Evolutionary conservation across 2,329 filamentous ascomycete genomes (phyloP).

Genomic region (Ceratocystis cubensis): DNA sequence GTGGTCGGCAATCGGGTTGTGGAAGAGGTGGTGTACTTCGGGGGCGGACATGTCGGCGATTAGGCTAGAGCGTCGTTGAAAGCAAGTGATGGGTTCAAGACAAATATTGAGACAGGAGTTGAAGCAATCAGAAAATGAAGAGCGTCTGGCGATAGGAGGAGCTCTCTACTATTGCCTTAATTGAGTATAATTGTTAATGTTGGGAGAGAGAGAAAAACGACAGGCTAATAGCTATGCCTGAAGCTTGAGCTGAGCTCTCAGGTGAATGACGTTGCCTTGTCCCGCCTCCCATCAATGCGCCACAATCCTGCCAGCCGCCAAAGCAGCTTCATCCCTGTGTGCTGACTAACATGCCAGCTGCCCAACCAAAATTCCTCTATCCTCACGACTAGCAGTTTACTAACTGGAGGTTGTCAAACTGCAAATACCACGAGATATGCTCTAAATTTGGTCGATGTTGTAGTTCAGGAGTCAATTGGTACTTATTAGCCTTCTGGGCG

Average conservation of each 20-base stretch:
- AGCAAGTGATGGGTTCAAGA: conserved; percentile 23
- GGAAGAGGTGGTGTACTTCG: conserved; percentile 93
- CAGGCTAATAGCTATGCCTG: conserved; percentile 8
- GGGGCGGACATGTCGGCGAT: conserved; percentile 56
- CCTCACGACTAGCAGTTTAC: neutral
- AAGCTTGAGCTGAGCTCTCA: conserved; percentile 19
- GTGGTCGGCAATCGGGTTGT: conserved; percentile 91
- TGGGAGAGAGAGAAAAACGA: neutral
- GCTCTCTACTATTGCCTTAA: conserved; percentile 82
- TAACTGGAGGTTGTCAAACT: no score
- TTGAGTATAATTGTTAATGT: neutral
- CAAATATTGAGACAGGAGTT: no score
- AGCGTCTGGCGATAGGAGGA: conserved; percentile 34
- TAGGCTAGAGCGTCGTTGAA: conserved; percentile 24
- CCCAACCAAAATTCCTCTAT: neutral
- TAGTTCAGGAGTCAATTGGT: neutral
- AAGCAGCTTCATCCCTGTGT: neutral
- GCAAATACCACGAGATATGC: neutral
- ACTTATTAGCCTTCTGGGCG: neutral
- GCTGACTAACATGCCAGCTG: conserved; percentile 20
- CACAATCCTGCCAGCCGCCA: conserved; percentile 10
- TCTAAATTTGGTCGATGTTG: neutral
- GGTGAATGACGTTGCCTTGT: conserved; percentile 21
- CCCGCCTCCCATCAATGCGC: neutral
- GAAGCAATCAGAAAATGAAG: neutral